Evolutionary conservation across 1,284 basidiomycete genomes (phyloP).

Genomic region (Rhizopogon parksii): DNA sequence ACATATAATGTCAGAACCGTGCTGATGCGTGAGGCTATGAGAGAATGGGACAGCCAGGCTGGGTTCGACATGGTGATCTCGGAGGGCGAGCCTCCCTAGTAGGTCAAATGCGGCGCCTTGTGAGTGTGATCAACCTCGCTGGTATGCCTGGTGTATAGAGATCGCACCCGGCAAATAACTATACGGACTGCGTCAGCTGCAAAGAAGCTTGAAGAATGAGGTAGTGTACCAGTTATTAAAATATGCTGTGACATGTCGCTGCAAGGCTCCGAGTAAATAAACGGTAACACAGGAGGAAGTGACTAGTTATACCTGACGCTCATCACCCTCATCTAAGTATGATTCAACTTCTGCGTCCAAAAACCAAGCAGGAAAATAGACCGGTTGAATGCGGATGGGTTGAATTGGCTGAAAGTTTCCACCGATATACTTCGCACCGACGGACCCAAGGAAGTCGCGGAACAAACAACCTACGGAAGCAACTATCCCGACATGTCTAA

Average conservation of each 20-base stretch:
- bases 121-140: neutral
- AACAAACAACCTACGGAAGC: slow-evolving; percentile 12
- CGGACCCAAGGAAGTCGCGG: slow-evolving; percentile 14
- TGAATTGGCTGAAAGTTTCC: slow-evolving; percentile 19
- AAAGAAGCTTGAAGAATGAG: neutral
- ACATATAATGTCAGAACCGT: slow-evolving; percentile 30
- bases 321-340: slow-evolving; percentile 6
- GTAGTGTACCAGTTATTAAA: slow-evolving; percentile 14
- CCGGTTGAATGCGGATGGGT: slow-evolving; percentile 32
- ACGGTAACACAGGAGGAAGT: slow-evolving; percentile 3
- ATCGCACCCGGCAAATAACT: neutral
- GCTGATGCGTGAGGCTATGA: slow-evolving; percentile 26
- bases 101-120: slow-evolving; percentile 22
- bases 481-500: slow-evolving; percentile 22
- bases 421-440: slow-evolving; percentile 26
- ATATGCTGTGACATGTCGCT: slow-evolving; percentile 4
- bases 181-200: neutral
- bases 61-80: slow-evolving; percentile 11
- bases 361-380: slow-evolving; percentile 59
- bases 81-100: slow-evolving; percentile 27
- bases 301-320: slow-evolving; percentile 6
- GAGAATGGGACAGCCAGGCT: slow-evolving; percentile 28
- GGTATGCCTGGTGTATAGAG: neutral
- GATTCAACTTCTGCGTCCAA: slow-evolving; percentile 46
- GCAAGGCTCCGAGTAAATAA: slow-evolving; percentile 12